These are phyloP conservation scores for Barnettozyma pratensis DNA, from an alignment of 805 yeast species.

Conservation along the genomic window DNA sequence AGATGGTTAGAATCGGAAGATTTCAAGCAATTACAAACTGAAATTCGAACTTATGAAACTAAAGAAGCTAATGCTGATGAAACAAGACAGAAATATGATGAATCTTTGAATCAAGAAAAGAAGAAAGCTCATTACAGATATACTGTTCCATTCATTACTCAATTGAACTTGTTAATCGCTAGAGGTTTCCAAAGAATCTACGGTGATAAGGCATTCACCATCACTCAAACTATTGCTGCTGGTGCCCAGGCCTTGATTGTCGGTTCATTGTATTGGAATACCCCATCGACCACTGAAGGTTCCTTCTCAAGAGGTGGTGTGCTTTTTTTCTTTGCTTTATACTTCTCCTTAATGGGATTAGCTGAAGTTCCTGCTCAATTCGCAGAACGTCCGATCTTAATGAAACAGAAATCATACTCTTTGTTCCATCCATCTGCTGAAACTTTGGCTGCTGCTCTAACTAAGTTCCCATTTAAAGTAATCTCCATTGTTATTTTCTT, in stretches of 20 bases:
- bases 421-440: constrained; percentile 74
- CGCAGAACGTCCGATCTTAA: constrained; percentile 52
- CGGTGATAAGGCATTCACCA: constrained; percentile 52
- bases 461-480: constrained; percentile 61
- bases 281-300: constrained; percentile 45
- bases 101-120: constrained; percentile 26
- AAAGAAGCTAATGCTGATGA: constrained; percentile 21
- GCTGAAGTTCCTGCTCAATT: constrained; percentile 43
- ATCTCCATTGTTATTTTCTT: constrained; percentile 40
- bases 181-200: constrained; percentile 51
- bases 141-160: constrained; percentile 33
- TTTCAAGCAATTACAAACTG: constrained; percentile 33
- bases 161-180: constrained; percentile 40
- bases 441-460: constrained; percentile 54
- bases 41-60: constrained; percentile 40
- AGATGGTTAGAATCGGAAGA: constrained; percentile 51
- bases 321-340: constrained; percentile 53
- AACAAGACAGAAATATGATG: constrained; percentile 30
- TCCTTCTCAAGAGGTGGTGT: constrained; percentile 64
- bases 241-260: constrained; percentile 50
- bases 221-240: constrained; percentile 25
- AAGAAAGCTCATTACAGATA: constrained; percentile 24
- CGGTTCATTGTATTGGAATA: constrained; percentile 57
- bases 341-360: constrained; percentile 44
- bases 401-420: constrained; percentile 68